Percentiles rank a stretch among this genome's conserved stretches.
Evolutionary conservation across 2,329 filamentous ascomycete genomes (phyloP).

Genomic region (Botryotinia convoluta): DNA sequence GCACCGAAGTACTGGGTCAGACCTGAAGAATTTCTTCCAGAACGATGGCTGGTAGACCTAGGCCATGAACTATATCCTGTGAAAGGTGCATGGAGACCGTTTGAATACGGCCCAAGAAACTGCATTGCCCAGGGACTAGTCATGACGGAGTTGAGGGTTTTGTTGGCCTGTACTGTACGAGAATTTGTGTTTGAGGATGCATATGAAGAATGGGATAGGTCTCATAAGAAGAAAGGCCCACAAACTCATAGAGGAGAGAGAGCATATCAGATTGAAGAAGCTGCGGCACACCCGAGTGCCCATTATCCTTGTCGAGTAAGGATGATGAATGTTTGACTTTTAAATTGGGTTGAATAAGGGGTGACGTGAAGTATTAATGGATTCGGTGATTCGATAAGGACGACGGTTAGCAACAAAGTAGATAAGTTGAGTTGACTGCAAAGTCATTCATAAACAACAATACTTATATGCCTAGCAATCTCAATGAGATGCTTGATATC

Average conservation of each 20-base stretch:
- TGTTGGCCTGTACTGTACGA: slow-evolving; percentile 42
- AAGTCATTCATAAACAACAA: not conserved
- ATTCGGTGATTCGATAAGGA: not conserved
- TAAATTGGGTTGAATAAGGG: not conserved
- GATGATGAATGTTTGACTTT: not conserved
- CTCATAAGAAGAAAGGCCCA: not conserved
- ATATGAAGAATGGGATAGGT: slow-evolving; percentile 5
- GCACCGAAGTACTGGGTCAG: slow-evolving; percentile 40
- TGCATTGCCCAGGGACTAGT: slow-evolving; percentile 46
- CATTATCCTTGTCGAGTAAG: slow-evolving; percentile 1
- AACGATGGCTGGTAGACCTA: slow-evolving; percentile 44
- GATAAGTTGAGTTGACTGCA: not conserved
- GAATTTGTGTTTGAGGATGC: slow-evolving; percentile 8
- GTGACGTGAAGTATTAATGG: not conserved
- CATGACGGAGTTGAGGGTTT: slow-evolving; percentile 47
- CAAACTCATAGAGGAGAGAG: not conserved
- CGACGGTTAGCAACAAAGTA: not conserved
- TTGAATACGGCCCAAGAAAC: slow-evolving; percentile 6
- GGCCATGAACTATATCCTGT: slow-evolving; percentile 33
- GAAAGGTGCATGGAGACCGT: slow-evolving; percentile 4
- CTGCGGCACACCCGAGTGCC: not conserved
- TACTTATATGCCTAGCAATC: not conserved
- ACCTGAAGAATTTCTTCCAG: slow-evolving; percentile 46
- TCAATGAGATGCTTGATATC: not conserved
- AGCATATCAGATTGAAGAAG: not conserved